A percentile compares a stretch with the other conserved stretches of the same genome.
Evolutionary conservation across 352 stramenopile genomes (phyloP).

Genomic region (Globisporangium paddicum): DNA sequence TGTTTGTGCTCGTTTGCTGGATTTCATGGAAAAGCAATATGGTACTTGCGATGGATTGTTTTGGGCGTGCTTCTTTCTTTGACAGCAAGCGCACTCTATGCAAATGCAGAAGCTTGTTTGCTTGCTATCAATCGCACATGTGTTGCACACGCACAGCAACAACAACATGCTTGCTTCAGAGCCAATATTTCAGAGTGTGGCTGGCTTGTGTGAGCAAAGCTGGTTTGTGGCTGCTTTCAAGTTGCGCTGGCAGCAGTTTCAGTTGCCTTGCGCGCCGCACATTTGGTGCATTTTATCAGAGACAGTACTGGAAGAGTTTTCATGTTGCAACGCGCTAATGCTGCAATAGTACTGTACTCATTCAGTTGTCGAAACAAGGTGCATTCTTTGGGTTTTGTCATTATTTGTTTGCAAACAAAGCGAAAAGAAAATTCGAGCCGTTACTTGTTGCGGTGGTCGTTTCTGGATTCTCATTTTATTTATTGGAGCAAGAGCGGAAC

Average conservation of each 20-base stretch:
- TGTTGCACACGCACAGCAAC: too few relatives aligned
- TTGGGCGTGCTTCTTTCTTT: too few relatives aligned
- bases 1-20: too few relatives aligned
- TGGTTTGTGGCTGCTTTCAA: conserved; percentile 2
- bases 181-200: background rate
- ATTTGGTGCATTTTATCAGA: conserved; percentile 8
- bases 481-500: background rate
- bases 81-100: too few relatives aligned
- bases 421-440: background rate
- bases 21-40: background rate
- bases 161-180: background rate
- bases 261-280: background rate
- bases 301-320: background rate
- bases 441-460: background rate
- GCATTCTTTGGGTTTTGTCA: too few relatives aligned
- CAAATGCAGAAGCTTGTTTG: too few relatives aligned
- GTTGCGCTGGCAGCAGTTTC: background rate
- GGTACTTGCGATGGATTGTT: too few relatives aligned
- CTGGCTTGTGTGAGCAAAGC: background rate
- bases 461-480: background rate
- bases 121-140: too few relatives aligned
- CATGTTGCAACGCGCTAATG: background rate
- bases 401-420: too few relatives aligned
- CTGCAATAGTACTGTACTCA: too few relatives aligned
- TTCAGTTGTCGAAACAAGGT: background rate